These are phyloP conservation scores for Mycena polygramma DNA, from an alignment of 768 basidiomycete species.

Conservation along the genomic window DNA sequence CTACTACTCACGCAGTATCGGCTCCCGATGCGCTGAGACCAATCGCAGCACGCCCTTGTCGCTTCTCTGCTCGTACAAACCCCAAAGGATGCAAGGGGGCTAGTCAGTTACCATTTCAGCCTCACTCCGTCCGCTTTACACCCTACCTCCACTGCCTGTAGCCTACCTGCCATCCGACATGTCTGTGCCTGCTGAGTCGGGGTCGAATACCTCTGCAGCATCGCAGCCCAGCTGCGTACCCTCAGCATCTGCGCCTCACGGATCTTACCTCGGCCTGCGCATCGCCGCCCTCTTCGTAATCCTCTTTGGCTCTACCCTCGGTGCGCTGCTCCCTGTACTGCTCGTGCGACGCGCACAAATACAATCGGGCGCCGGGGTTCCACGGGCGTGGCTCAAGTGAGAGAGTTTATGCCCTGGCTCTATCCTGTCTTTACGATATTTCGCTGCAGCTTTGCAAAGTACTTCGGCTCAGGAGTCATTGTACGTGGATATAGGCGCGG, in stretches of 20 bases:
- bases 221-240: not conserved
- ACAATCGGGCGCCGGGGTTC: slow-evolving; percentile 41
- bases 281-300: slow-evolving; percentile 84
- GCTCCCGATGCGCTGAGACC: not conserved
- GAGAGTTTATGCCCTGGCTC: slow-evolving; percentile 41
- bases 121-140: not conserved
- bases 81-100: not conserved
- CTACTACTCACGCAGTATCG: not conserved
- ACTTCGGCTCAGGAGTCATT: slow-evolving; percentile 92
- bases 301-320: slow-evolving; percentile 67
- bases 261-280: slow-evolving; percentile 56
- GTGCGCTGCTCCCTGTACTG: slow-evolving; percentile 81
- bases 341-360: slow-evolving; percentile 5
- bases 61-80: not conserved
- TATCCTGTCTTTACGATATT: not conserved
- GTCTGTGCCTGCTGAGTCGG: not conserved
- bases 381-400: slow-evolving; percentile 67
- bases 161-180: not conserved
- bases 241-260: not conserved
- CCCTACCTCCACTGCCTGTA: not conserved
- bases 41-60: not conserved
- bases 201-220: not conserved
- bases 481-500: slow-evolving; percentile 54
- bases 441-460: slow-evolving; percentile 79
- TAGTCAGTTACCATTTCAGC: not conserved